Evolutionary conservation across 495 filamentous ascomycete genomes (phyloP), one percentile per base, ranked within the genome.

Genomic region (Hapsidospora chrysogenum): DNA sequence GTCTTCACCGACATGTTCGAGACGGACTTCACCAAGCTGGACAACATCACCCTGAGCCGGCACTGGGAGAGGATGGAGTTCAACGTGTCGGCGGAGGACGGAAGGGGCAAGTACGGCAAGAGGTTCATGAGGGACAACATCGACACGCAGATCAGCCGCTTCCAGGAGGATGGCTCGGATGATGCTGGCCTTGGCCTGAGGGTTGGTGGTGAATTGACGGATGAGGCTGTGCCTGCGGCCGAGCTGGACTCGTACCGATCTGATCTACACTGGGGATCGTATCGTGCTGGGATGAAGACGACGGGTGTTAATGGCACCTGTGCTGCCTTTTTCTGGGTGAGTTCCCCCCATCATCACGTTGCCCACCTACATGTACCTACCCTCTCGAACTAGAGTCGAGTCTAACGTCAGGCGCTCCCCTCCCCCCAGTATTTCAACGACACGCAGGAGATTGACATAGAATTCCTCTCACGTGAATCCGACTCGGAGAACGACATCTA

Each of bases 381-480:
- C n/a, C n/a, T n/a, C n/a, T n/a, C n/a, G n/a, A n/a, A n/a, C 7
- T 31, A 31, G 15, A 17, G 46, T 35, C 34, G 14, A 21, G 33
- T 29, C 23, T 32, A 17, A 17, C 2, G 28, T 17, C 17, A 20
- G 31, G 4, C 19, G 31, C 13, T 9, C 22, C 15, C 7, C 10
- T 33, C 3, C 2, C 3, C 11, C 9, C 36, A 78, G 75, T 85
- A 79, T 54, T 66, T 66, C 49, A 80, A 84, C 48, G 70, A 85
- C 49, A 76, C 74, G 3, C 76, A 81, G 49, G 80, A 85, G 43
- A 80, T 84, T 40, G 80, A 85, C 50, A 70, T 85, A 51, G 80
- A 85, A 40, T 74, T 80, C 47, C 63, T 85, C 11, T 75, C 74
- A 17, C 50, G 57, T 4, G 61, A 80, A 34, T 74, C 74, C 41